phyloP scores from a whole-genome alignment of 1,284 basidiomycete species.

The Mycosarcoma mackinlayi region DNA sequence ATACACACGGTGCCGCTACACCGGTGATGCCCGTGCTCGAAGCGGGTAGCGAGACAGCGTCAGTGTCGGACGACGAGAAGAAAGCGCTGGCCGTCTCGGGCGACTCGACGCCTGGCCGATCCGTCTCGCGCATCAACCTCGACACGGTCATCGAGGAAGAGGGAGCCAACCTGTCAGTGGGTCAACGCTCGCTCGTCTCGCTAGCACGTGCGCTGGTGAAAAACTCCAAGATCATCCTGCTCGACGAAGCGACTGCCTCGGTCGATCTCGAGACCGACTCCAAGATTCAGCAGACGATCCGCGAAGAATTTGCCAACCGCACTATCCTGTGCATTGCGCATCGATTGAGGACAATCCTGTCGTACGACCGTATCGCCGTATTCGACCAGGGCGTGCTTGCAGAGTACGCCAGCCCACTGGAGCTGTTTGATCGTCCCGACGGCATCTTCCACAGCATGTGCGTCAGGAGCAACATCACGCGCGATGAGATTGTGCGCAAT shows the following conservation, averaged over 20 bases:
- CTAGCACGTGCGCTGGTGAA: constrained; percentile 68
- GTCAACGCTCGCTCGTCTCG: constrained; percentile 68
- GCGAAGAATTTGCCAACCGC: constrained; percentile 80
- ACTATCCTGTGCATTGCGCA: constrained; percentile 82
- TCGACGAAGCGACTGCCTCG: constrained; percentile 81
- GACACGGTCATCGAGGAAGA: constrained; percentile 66
- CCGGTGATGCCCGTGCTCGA: constrained; percentile 26
- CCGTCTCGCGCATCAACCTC: constrained; percentile 59
- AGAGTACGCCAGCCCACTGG: constrained; percentile 78
- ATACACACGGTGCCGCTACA: constrained; percentile 39
- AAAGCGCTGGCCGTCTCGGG: constrained; percentile 19
- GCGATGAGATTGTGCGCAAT: constrained; percentile 70
- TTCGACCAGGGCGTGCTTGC: constrained; percentile 79
- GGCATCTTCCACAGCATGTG: constrained; percentile 79
- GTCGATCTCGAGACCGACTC: constrained; percentile 82
- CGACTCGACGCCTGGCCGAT: constrained; percentile 21
- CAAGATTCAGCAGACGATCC: constrained; percentile 86
- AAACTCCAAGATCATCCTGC: constrained; percentile 55
- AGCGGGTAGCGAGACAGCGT: constrained; percentile 20
- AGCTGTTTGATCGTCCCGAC: constrained; percentile 72
- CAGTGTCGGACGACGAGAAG: constrained; percentile 38
- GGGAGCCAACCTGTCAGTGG: constrained; percentile 66
- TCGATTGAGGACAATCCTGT: constrained; percentile 81
- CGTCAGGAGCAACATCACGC: constrained; percentile 77
- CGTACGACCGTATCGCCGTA: constrained; percentile 82